These are phyloP conservation scores for Bathelium albidoporum DNA, from an alignment of 495 filamentous ascomycete species.

Conservation along the genomic window DNA sequence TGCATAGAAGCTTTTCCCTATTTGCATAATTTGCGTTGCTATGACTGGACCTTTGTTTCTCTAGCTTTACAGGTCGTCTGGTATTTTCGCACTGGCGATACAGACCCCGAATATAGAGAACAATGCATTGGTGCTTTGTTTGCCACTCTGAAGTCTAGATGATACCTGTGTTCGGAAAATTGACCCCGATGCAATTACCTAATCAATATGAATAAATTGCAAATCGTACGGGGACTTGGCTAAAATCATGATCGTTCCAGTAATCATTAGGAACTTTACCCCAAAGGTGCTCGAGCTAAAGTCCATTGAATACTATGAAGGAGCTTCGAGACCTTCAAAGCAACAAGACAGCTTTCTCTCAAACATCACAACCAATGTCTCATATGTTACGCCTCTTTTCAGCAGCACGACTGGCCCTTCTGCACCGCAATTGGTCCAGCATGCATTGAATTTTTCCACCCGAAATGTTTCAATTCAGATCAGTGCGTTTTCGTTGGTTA, in stretches of 20 bases:
- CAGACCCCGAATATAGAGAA: too few relatives aligned
- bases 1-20: background rate
- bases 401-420: conserved; percentile 29
- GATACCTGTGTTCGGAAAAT: too few relatives aligned
- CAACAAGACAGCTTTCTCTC: conserved; percentile 32
- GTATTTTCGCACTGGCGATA: too few relatives aligned
- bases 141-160: too few relatives aligned
- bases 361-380: conserved; percentile 37
- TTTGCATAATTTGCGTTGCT: too few relatives aligned
- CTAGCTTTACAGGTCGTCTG: too few relatives aligned
- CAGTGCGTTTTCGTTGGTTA: conserved; percentile 45
- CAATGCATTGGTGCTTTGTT: too few relatives aligned
- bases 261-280: conserved; percentile 86
- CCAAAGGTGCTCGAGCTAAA: conserved; percentile 60
- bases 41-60: too few relatives aligned
- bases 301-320: conserved; percentile 60
- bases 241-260: too few relatives aligned
- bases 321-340: conserved; percentile 28
- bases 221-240: too few relatives aligned
- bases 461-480: conserved; percentile 47
- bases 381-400: conserved; percentile 25
- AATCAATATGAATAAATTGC: too few relatives aligned
- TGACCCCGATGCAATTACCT: too few relatives aligned
- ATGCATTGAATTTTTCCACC: conserved; percentile 44
- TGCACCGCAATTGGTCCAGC: conserved; percentile 35